A percentile compares a stretch with the other conserved stretches of the same genome.
These are phyloP conservation scores for Gyrodon lividus DNA, from an alignment of 768 basidiomycete species.

Conservation along the genomic window DNA sequence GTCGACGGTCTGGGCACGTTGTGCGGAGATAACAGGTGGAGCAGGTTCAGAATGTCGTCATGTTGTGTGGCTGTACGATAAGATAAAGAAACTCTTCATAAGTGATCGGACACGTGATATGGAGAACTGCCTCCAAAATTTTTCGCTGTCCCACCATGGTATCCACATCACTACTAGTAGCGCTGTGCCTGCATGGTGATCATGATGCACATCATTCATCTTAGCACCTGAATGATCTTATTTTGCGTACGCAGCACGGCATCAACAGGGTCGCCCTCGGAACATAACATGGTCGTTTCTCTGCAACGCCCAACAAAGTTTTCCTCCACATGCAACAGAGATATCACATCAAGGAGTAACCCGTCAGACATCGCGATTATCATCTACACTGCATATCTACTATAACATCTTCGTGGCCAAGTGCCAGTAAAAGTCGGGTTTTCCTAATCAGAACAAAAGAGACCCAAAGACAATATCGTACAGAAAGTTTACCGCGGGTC, in stretches of 20 bases:
- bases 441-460: slow-evolving; percentile 2
- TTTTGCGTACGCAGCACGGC: too few relatives aligned
- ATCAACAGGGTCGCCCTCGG: background rate
- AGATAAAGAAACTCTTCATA: background rate
- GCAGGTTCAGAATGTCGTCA: slow-evolving; percentile 8
- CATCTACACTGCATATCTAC: slow-evolving; percentile 20
- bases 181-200: background rate
- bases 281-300: background rate
- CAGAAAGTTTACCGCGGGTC: background rate
- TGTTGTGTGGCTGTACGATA: slow-evolving; percentile 16
- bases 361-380: slow-evolving; percentile 11
- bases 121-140: background rate
- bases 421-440: background rate
- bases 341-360: background rate
- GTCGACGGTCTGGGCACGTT: background rate
- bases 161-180: background rate
- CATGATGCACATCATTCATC: too few relatives aligned
- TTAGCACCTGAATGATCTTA: too few relatives aligned
- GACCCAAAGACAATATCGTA: background rate
- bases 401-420: slow-evolving; percentile 10
- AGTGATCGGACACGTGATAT: slow-evolving; percentile 8
- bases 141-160: background rate
- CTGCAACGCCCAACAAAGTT: background rate
- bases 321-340: background rate
- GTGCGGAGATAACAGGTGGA: slow-evolving; percentile 1